These are phyloP conservation scores for Mortierella sp. DNA, from an alignment of 371 early-diverging fungal genomes.

Conservation along the genomic window DNA sequence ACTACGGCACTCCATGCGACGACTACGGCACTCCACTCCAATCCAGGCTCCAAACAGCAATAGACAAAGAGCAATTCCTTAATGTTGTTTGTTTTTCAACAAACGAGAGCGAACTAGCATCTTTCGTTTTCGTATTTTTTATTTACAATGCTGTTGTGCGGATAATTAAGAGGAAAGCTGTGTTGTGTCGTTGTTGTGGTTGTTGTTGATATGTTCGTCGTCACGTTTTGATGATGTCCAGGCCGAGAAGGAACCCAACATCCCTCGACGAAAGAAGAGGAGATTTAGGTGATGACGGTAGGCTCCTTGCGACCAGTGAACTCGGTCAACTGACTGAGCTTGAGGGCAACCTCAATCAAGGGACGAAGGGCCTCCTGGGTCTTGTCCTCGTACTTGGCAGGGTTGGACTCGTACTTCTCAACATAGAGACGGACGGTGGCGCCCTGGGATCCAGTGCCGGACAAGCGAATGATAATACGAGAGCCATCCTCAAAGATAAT, in stretches of 20 bases:
- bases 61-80: neutral
- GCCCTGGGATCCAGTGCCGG: conserved; percentile 96
- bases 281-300: conserved; percentile 90
- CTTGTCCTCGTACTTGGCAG: conserved; percentile 70
- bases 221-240: neutral
- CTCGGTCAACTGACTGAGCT: conserved; percentile 81
- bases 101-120: neutral
- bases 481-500: conserved; percentile 92
- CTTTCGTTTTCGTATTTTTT: neutral
- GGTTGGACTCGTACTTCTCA: conserved; percentile 88
- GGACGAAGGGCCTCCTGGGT: conserved; percentile 89
- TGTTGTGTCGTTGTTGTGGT: neutral
- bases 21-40: conserved; percentile 1
- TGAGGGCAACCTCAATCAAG: conserved; percentile 89
- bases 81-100: neutral
- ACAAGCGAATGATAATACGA: conserved; percentile 92
- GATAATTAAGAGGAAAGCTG: conserved; percentile 2
- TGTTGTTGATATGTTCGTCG: too few species aligned
- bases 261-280: neutral
- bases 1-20: conserved; percentile 6
- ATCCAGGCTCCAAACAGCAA: neutral
- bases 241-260: neutral
- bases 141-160: neutral
- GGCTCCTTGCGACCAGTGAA: conserved; percentile 93
- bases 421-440: conserved; percentile 97